phyloP scores from a whole-genome alignment of 345 rosid species.

The Draba incana region DNA sequence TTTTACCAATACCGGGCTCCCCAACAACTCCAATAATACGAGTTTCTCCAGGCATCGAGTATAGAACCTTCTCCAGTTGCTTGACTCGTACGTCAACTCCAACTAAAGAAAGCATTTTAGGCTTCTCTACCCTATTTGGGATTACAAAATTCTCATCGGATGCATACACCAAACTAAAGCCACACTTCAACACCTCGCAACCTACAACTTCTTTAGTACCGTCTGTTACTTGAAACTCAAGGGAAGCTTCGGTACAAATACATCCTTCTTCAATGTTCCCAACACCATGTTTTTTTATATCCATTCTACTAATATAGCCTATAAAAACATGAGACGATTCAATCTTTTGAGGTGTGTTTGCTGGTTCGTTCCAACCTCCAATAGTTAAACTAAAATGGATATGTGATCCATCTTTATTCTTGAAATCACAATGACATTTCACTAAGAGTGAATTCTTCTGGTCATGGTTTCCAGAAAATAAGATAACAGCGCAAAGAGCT shows the following conservation, averaged over 20 bases:
- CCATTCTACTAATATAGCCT: background rate
- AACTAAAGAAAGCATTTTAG: background rate
- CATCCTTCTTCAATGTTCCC: slow-evolving; percentile 2
- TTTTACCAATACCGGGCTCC: too few relatives aligned
- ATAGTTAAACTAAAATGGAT: background rate
- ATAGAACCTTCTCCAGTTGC: too few relatives aligned
- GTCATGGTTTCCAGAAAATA: background rate
- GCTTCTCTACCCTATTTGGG: background rate
- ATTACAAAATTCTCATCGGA: background rate
- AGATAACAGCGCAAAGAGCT: slow-evolving; percentile 21
- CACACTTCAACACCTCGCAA: slow-evolving; percentile 1
- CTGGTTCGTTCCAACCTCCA: slow-evolving; percentile 18
- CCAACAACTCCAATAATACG: background rate
- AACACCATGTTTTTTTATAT: background rate
- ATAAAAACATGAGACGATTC: slow-evolving; percentile 18
- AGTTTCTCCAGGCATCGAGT: background rate
- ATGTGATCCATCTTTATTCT: background rate
- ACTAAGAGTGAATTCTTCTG: background rate
- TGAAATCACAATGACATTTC: background rate
- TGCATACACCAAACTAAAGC: slow-evolving; percentile 6
- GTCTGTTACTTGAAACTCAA: slow-evolving; percentile 16
- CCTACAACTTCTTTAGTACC: background rate
- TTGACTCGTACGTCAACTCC: background rate
- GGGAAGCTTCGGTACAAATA: background rate
- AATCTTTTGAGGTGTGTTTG: background rate